These are phyloP conservation scores for Serendipita sp. DNA, from an alignment of 768 basidiomycete species.

Conservation along the genomic window DNA sequence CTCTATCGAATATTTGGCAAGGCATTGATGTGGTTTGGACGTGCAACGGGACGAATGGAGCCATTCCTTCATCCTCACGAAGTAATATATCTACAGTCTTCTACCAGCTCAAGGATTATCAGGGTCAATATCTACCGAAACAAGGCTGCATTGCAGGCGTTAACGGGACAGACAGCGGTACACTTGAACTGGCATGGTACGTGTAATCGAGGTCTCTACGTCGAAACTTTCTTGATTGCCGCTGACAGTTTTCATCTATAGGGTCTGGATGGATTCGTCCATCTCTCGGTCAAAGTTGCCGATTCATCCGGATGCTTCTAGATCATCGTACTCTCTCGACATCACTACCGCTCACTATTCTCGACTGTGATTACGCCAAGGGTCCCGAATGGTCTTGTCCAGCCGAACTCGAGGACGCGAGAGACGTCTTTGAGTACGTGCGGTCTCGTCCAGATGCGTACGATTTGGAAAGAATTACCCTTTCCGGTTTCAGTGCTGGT, in stretches of 20 bases:
- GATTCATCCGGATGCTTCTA: not conserved
- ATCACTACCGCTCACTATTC: not conserved
- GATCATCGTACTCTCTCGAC: not conserved
- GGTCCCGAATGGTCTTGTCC: not conserved
- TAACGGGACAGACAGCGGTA: not conserved
- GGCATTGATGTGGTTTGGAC: not conserved
- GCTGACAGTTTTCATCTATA: not conserved
- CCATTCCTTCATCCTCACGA: not conserved
- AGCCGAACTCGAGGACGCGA: not conserved
- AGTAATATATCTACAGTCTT: not conserved
- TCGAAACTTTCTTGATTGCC: not conserved
- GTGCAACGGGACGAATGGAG: not conserved
- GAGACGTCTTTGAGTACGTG: not conserved
- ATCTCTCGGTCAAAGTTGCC: not conserved
- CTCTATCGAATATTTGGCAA: not conserved
- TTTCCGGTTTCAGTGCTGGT: not conserved
- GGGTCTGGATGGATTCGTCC: not conserved
- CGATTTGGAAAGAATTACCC: not conserved
- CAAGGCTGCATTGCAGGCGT: not conserved
- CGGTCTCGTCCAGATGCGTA: not conserved
- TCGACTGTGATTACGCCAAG: conserved; percentile 5
- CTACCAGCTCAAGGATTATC: not conserved
- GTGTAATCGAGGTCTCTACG: not conserved
- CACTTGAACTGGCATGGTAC: conserved; percentile 1
- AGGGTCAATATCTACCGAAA: not conserved